Conservation (phyloP, 768 basidiomycete species). For the Psilocybe tampanensis region DNA sequence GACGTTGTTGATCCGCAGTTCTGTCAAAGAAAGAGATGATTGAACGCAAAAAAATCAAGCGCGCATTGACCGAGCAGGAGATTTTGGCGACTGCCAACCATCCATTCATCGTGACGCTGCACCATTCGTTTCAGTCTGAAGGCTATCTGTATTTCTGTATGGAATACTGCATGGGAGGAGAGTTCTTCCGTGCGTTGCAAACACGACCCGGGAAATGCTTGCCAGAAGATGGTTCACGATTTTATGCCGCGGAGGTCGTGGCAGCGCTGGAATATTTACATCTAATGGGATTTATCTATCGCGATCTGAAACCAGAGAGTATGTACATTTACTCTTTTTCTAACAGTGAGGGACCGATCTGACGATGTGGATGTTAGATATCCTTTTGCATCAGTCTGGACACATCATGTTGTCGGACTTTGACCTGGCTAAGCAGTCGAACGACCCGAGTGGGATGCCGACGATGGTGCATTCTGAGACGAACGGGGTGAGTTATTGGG, state of each 20-base stretch:
- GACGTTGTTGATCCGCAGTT: conserved; percentile 58
- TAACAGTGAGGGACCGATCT: conserved; percentile 5
- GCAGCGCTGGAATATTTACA: conserved; percentile 98
- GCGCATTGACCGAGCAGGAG: conserved; percentile 97
- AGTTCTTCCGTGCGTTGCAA: conserved; percentile 98
- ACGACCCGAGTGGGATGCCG: conserved; percentile 81
- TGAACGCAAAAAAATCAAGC: conserved; percentile 98
- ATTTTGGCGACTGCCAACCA: conserved; percentile 98
- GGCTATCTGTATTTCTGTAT: conserved; percentile 98
- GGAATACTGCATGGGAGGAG: conserved; percentile 99
- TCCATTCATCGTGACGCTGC: conserved; percentile 98
- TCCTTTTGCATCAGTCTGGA: conserved; percentile 94
- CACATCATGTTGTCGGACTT: conserved; percentile 99
- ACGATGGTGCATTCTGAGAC: conserved; percentile 86
- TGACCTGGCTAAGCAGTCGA: conserved; percentile 96
- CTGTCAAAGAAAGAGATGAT: conserved; percentile 99
- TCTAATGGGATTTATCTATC: conserved; percentile 99
- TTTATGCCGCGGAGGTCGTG: conserved; percentile 98
- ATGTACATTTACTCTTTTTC: conserved; percentile 37
- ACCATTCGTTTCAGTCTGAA: conserved; percentile 99
- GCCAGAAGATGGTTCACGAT: conserved; percentile 91
- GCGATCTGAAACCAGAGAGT: conserved; percentile 99
- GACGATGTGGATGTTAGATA: conserved; percentile 59
- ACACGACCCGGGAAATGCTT: conserved; percentile 96
- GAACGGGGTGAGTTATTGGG: conserved; percentile 71